phyloP scores from a whole-genome alignment of 176 grass and related monocot species.

The Paspalum vaginatum region DNA sequence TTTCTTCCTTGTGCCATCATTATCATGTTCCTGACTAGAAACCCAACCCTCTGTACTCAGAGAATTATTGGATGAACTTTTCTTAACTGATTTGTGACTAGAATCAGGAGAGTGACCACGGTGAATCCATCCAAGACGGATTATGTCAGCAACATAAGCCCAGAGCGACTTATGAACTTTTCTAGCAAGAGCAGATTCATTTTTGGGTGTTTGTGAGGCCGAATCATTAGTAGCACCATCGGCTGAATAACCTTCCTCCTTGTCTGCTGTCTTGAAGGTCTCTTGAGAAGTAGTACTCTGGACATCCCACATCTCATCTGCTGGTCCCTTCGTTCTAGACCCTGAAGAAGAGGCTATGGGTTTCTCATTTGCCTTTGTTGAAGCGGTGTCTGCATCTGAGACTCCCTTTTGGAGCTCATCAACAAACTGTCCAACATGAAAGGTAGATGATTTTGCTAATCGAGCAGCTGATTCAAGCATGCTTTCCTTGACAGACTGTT shows the following conservation, averaged over 20 bases:
- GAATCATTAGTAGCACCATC: slow-evolving; percentile 51
- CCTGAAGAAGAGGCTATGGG: slow-evolving; percentile 57
- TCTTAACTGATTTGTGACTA: slow-evolving; percentile 64
- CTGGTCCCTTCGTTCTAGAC: slow-evolving; percentile 65
- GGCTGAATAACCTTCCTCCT: slow-evolving; percentile 49
- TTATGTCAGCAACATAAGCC: slow-evolving; percentile 86
- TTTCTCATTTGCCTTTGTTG: slow-evolving; percentile 46
- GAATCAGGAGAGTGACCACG: slow-evolving; percentile 58
- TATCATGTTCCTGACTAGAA: slow-evolving; percentile 70
- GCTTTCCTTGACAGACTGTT: slow-evolving; percentile 53
- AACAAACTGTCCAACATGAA: slow-evolving; percentile 70
- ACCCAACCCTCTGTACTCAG: slow-evolving; percentile 79
- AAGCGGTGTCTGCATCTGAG: slow-evolving; percentile 38
- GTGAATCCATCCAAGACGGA: slow-evolving; percentile 78
- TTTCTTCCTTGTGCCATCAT: slow-evolving; percentile 54
- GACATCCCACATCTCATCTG: slow-evolving; percentile 75
- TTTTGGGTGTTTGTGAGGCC: slow-evolving; percentile 48
- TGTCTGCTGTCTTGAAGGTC: slow-evolving; percentile 53
- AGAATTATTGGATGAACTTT: slow-evolving; percentile 80
- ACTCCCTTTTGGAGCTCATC: slow-evolving; percentile 58
- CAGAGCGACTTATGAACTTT: slow-evolving; percentile 77
- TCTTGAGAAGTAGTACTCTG: slow-evolving; percentile 64
- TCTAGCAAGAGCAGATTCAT: slow-evolving; percentile 61
- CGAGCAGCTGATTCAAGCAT: slow-evolving; percentile 72
- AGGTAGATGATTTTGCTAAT: slow-evolving; percentile 75